Evolutionary conservation across 2,329 filamentous ascomycete species (phyloP).

Genomic region (Aspergillus novofumigatus): DNA sequence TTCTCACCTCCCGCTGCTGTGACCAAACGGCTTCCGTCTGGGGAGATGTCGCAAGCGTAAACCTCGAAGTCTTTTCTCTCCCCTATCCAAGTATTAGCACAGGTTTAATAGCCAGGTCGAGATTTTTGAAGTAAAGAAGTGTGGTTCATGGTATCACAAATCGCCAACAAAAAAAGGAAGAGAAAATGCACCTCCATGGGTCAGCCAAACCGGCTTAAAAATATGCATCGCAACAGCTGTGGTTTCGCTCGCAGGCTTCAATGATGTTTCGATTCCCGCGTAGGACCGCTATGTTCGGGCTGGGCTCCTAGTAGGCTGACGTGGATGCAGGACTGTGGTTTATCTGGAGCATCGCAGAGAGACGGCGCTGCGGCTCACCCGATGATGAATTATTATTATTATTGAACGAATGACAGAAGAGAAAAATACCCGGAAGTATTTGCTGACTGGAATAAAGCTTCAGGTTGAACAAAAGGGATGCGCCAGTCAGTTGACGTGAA

Average conservation of each 20-base stretch:
- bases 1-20: conserved; percentile 83
- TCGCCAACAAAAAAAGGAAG: conserved; percentile 2
- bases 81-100: conserved; percentile 48
- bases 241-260: conserved; percentile 2
- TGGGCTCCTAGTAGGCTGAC: conserved; percentile 17
- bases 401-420: not conserved
- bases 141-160: not conserved
- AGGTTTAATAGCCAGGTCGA: conserved; percentile 6
- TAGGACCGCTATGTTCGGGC: not conserved
- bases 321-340: conserved; percentile 16
- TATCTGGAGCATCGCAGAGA: conserved; percentile 28
- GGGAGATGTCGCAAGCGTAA: conserved; percentile 95
- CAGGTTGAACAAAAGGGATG: not conserved
- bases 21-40: conserved; percentile 85
- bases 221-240: conserved; percentile 61
- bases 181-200: conserved; percentile 67
- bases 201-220: conserved; percentile 93
- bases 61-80: conserved; percentile 98
- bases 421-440: not conserved
- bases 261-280: conserved; percentile 1
- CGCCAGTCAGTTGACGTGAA: not conserved
- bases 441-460: not conserved
- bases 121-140: not conserved
- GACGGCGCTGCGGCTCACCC: conserved; percentile 9
- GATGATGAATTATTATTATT: not conserved